Percentiles rank a stretch among this genome's conserved stretches.
phyloP scores from a whole-genome alignment of 208 protist species.

The Porcisia hertigi region DNA sequence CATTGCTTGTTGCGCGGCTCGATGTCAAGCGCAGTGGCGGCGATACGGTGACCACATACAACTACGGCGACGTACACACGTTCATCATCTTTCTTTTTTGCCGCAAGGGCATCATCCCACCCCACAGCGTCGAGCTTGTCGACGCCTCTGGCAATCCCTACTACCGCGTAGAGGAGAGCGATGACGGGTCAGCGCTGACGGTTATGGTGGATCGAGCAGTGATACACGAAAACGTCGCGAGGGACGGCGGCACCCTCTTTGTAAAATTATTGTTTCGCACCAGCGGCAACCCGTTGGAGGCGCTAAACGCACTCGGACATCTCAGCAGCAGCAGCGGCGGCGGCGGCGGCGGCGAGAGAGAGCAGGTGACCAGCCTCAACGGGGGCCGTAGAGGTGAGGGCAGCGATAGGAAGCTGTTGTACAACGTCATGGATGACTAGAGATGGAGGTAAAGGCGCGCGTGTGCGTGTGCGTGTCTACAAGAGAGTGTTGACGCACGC shows the following conservation, averaged over 20 bases:
- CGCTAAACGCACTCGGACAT: conserved; percentile 39
- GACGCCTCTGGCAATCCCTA: conserved; percentile 42
- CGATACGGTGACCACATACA: conserved; percentile 35
- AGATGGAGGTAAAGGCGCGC: not conserved
- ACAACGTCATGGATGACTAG: conserved; percentile 59
- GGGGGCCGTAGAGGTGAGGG: conserved; percentile 26
- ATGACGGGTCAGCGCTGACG: conserved; percentile 42
- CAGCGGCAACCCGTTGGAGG: conserved; percentile 62
- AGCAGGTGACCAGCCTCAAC: not conserved
- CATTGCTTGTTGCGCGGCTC: conserved; percentile 47
- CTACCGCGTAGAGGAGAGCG: conserved; percentile 38
- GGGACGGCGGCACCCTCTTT: conserved; percentile 43
- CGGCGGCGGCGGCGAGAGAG: not conserved
- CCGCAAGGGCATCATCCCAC: conserved; percentile 59
- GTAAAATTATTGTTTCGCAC: conserved; percentile 47
- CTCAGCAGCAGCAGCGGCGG: not conserved
- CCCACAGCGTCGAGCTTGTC: conserved; percentile 75
- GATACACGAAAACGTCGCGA: conserved; percentile 40
- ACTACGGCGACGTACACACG: conserved; percentile 39
- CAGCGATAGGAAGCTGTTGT: conserved; percentile 54
- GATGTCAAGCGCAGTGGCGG: conserved; percentile 52
- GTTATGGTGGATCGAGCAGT: conserved; percentile 46
- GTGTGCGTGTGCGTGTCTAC: not conserved
- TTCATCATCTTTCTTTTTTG: conserved; percentile 82
- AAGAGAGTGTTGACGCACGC: not conserved